Conservation (phyloP, 2,329 filamentous ascomycete species). For the Colletotrichum cordylinicola region DNA sequence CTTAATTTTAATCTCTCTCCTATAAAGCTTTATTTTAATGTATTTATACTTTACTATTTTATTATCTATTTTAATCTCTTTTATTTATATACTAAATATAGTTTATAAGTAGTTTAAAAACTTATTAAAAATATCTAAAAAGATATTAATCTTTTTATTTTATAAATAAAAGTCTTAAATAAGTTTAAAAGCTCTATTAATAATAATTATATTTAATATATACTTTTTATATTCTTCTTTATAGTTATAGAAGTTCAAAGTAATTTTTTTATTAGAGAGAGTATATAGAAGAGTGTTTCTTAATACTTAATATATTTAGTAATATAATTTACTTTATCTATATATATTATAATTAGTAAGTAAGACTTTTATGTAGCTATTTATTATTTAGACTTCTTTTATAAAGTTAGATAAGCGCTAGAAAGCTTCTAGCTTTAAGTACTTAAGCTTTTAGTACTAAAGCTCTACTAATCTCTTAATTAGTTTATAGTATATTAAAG, state of each 20-base stretch:
- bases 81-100: too few species aligned
- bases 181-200: rapidly evolving
- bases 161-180: neutral
- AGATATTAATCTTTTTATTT: neutral
- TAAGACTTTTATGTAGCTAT: neutral
- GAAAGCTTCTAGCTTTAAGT: neutral
- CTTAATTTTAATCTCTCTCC: too few species aligned
- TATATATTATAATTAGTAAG: neutral
- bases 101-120: too few species aligned
- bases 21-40: too few species aligned
- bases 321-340: neutral
- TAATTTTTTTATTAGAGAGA: neutral
- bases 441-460: too few species aligned
- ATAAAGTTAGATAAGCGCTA: neutral
- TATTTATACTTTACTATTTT: too few species aligned
- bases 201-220: neutral
- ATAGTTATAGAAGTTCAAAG: neutral
- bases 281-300: neutral
- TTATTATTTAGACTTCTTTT: neutral
- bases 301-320: neutral
- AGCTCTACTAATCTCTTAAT: too few species aligned
- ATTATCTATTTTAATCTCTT: too few species aligned
- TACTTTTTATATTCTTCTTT: neutral
- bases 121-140: too few species aligned
- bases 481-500: too few species aligned